A percentile compares a stretch with the other conserved stretches of the same genome.
Conservation (phyloP, 768 basidiomycete species). For the Suillus weaverae region DNA sequence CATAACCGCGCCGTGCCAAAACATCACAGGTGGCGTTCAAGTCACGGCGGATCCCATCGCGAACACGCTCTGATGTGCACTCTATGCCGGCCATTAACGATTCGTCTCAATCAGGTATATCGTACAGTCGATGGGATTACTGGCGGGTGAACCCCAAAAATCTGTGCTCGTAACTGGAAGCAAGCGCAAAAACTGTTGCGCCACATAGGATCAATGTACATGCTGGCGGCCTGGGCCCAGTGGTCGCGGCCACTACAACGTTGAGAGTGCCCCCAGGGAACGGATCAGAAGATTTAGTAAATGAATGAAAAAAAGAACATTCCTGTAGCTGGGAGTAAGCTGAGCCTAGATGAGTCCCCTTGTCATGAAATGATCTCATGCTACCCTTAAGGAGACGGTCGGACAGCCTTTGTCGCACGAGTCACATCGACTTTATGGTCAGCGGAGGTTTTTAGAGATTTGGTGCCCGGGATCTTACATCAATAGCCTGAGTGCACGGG, state of each 20-base stretch:
- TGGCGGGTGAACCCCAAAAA: not conserved
- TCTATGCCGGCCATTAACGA: not conserved
- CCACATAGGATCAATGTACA: not conserved
- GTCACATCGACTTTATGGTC: not conserved
- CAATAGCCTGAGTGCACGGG: not conserved
- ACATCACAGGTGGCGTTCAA: not conserved
- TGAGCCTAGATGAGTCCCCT: constrained; percentile 3
- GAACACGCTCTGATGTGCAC: not conserved
- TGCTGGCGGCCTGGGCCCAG: constrained; percentile 1
- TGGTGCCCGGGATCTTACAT: constrained; percentile 1
- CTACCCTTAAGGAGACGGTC: not conserved
- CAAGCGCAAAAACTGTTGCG: not conserved
- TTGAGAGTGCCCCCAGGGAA: not conserved
- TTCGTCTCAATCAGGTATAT: constrained; percentile 1
- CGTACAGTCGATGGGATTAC: not conserved
- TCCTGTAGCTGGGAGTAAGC: not conserved
- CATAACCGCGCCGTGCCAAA: not conserved
- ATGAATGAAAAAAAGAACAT: constrained; percentile 1
- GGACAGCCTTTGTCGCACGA: not conserved
- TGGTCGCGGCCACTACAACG: not conserved
- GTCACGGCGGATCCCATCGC: not conserved
- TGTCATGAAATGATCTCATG: not conserved
- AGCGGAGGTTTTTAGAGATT: constrained; percentile 1
- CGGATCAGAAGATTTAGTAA: not conserved
- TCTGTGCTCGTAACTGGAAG: not conserved